A percentile compares a stretch with the other conserved stretches of the same genome.
phyloP scores from a whole-genome alignment of 805 yeast genomes.

The Hanseniaspora lindneri region DNA sequence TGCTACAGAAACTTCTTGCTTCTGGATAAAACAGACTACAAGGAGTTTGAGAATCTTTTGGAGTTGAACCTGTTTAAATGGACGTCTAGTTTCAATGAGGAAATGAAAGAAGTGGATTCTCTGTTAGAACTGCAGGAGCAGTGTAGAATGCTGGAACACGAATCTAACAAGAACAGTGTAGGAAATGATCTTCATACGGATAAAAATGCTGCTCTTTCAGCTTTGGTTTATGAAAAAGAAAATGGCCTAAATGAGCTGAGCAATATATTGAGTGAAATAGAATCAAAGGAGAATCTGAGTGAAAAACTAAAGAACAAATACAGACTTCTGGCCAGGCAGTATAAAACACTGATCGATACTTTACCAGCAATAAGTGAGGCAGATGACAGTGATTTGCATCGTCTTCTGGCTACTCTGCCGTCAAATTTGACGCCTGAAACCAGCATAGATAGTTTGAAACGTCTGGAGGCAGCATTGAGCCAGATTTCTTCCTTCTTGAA shows the following conservation, averaged over 20 bases:
- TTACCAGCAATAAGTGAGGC: not conserved
- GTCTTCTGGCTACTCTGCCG: not conserved
- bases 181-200: too few relatives aligned
- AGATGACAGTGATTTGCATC: not conserved
- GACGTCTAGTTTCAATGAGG: constrained; percentile 5
- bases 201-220: too few relatives aligned
- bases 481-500: not conserved
- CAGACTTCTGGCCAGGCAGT: not conserved
- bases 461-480: not conserved
- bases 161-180: not conserved
- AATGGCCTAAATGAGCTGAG: not conserved
- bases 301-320: not conserved
- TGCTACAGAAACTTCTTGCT: constrained; percentile 13
- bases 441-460: not conserved
- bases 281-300: not conserved
- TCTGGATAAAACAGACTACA: constrained; percentile 8
- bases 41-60: constrained; percentile 9
- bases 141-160: not conserved
- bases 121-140: not conserved
- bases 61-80: constrained; percentile 10
- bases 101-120: not conserved
- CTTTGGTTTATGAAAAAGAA: not conserved
- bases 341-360: not conserved
- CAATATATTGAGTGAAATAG: not conserved
- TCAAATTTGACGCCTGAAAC: not conserved